phyloP scores from a whole-genome alignment of 2,329 filamentous ascomycete species.

The Fusarium setosum region DNA sequence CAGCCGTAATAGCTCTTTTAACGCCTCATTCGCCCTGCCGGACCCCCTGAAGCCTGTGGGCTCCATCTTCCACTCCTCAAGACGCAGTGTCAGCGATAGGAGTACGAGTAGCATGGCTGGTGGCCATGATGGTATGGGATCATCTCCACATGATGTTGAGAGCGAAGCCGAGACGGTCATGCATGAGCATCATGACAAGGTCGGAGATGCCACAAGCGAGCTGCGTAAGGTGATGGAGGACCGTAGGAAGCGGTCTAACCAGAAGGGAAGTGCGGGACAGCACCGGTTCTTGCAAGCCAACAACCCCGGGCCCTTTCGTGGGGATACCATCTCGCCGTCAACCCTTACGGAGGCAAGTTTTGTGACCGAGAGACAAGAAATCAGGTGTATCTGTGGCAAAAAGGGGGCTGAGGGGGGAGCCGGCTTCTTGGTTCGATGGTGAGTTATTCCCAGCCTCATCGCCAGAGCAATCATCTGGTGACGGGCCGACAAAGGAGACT shows the following conservation, averaged over 20 bases:
- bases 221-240: slow-evolving; percentile 68
- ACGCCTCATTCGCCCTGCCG: slow-evolving; percentile 66
- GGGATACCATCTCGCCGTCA: slow-evolving; percentile 61
- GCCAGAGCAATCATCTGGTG: neutral
- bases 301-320: slow-evolving; percentile 46
- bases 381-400: slow-evolving; percentile 68
- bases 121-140: slow-evolving; percentile 50
- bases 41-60: slow-evolving; percentile 63
- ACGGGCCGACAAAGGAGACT: neutral
- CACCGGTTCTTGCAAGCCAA: slow-evolving; percentile 49
- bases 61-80: slow-evolving; percentile 59
- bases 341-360: slow-evolving; percentile 62
- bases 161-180: slow-evolving; percentile 71
- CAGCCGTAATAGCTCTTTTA: slow-evolving; percentile 66
- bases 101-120: slow-evolving; percentile 56
- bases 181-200: slow-evolving; percentile 56
- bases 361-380: slow-evolving; percentile 53
- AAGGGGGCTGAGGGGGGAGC: slow-evolving; percentile 58
- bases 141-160: slow-evolving; percentile 56
- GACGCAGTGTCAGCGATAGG: slow-evolving; percentile 61
- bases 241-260: slow-evolving; percentile 56
- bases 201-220: slow-evolving; percentile 70
- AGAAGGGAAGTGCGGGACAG: slow-evolving; percentile 45
- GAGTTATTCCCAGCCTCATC: slow-evolving; percentile 43
- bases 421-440: slow-evolving; percentile 74